Conservation (phyloP, 805 yeast genomes). For the Ogataea thermomethanolica region DNA sequence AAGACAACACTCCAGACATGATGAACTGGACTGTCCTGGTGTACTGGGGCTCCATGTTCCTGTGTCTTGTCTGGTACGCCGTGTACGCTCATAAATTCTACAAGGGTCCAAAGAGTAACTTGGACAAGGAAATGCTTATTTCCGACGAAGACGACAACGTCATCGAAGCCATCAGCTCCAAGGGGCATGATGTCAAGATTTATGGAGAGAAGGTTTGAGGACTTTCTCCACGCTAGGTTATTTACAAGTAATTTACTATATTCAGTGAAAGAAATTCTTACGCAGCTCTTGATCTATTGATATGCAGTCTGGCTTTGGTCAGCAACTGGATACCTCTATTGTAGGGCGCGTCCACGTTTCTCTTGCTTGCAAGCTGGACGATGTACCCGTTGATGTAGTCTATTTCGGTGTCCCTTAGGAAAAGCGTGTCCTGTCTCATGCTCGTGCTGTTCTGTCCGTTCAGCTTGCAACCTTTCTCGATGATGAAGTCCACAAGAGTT, state of each 20-base stretch:
- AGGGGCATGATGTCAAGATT: slow-evolving; percentile 11
- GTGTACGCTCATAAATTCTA: slow-evolving; percentile 56
- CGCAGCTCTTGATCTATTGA: slow-evolving; percentile 15
- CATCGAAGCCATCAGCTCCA: slow-evolving; percentile 17
- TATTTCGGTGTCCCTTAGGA: slow-evolving; percentile 65
- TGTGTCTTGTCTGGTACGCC: slow-evolving; percentile 45
- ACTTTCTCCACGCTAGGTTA: neutral
- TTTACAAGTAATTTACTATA: no score
- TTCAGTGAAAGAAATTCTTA: neutral
- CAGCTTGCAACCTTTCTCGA: slow-evolving; percentile 26
- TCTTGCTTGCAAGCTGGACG: slow-evolving; percentile 48
- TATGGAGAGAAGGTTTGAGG: slow-evolving; percentile 5
- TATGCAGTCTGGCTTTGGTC: slow-evolving; percentile 37
- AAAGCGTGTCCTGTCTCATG: slow-evolving; percentile 65
- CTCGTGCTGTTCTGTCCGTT: slow-evolving; percentile 58
- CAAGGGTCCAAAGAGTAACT: slow-evolving; percentile 56
- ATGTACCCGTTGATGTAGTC: slow-evolving; percentile 83
- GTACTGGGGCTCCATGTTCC: slow-evolving; percentile 53
- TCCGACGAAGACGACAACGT: slow-evolving; percentile 24
- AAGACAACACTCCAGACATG: slow-evolving; percentile 32
- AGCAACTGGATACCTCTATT: slow-evolving; percentile 46
- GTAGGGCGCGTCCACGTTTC: slow-evolving; percentile 41
- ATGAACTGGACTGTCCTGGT: slow-evolving; percentile 67
- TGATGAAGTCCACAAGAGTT: slow-evolving; percentile 31
- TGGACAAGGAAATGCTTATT: slow-evolving; percentile 36